Conservation (phyloP, 768 basidiomycete species). For the Mycena vitilis region DNA sequence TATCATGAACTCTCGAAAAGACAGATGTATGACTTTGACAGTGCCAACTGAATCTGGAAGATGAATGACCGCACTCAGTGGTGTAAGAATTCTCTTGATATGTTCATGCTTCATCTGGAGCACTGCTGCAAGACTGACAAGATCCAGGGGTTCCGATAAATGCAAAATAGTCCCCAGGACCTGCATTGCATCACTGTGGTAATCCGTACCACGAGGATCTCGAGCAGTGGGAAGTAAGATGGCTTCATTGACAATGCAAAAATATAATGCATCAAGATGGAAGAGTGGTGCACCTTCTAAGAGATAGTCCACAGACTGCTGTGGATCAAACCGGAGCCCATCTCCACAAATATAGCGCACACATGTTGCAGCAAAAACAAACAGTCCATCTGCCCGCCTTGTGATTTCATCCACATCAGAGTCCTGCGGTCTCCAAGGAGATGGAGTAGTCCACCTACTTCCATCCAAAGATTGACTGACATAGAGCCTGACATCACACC, state of each 20-base stretch:
- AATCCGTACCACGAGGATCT: background rate
- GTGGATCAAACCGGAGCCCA: background rate
- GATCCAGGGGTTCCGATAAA: background rate
- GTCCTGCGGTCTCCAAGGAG: slow-evolving; percentile 1
- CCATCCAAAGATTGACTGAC: slow-evolving; percentile 14
- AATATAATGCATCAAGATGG: background rate
- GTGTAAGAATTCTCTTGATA: background rate
- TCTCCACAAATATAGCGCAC: slow-evolving; percentile 6
- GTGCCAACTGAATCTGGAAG: background rate
- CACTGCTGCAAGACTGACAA: background rate
- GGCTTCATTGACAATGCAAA: background rate
- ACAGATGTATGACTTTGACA: background rate
- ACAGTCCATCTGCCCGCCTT: slow-evolving; percentile 5
- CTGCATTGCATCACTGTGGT: background rate
- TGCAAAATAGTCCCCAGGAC: background rate
- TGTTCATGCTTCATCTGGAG: background rate
- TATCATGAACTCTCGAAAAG: background rate
- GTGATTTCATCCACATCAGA: slow-evolving; percentile 1
- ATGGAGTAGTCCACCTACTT: background rate
- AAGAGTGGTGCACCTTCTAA: background rate
- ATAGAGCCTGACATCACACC: background rate
- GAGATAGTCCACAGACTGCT: background rate
- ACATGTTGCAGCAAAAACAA: slow-evolving; percentile 17
- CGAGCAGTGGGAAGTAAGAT: background rate
- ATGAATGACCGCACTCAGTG: background rate